Conservation (phyloP, 2,329 filamentous ascomycete genomes). For the Cladosporium halotolerans region DNA sequence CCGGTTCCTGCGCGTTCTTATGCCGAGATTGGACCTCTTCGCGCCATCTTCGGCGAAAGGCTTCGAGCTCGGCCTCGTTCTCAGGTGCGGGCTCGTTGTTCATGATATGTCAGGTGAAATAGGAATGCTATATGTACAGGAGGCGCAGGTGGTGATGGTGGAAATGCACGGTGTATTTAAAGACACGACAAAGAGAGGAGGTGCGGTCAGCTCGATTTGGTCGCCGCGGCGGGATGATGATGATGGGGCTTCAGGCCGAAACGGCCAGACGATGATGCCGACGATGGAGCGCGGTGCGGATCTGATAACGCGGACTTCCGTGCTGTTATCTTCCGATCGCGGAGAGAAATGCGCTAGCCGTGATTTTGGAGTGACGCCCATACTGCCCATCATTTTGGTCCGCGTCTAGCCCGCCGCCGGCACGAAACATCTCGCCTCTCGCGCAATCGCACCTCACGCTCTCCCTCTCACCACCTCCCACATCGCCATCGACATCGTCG, state of each 20-base stretch:
- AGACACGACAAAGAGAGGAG: neutral
- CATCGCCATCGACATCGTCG: neutral
- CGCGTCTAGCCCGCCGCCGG: neutral
- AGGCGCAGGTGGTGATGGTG: neutral
- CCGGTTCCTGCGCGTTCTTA: conserved; percentile 21
- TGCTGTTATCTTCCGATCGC: neutral
- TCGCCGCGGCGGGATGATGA: too few relatives aligned
- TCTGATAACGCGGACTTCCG: neutral
- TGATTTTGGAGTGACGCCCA: neutral
- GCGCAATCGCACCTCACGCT: neutral
- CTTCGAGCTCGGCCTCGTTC: conserved; percentile 65
- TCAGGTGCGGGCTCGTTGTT: conserved; percentile 8
- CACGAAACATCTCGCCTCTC: neutral
- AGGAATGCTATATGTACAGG: neutral
- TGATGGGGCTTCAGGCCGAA: too few relatives aligned
- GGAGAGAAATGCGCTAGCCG: neutral
- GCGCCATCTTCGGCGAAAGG: conserved; percentile 79
- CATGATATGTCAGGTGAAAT: neutral
- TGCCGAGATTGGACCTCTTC: conserved; percentile 63
- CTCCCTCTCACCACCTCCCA: neutral
- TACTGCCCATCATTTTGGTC: neutral
- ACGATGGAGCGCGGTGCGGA: neutral
- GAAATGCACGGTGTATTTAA: neutral
- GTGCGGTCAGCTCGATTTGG: too few relatives aligned
- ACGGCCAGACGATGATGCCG: too few relatives aligned